Base-by-base conservation (phyloP, 2,329 filamentous ascomycete species). In the Ceratocystis cubensis region DNA sequence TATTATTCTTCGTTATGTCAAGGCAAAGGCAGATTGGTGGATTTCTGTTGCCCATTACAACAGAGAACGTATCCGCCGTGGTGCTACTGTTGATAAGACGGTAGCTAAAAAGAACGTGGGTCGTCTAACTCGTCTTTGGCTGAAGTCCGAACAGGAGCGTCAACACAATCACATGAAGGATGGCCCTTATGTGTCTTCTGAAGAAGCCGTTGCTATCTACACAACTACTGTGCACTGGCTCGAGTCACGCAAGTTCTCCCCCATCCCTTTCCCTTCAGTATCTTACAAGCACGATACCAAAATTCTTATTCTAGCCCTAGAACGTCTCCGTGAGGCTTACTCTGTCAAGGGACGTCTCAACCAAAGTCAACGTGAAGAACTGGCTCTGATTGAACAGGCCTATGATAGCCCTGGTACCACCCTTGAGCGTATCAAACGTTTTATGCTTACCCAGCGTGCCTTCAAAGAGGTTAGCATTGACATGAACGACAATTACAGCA, bases 91-190 rank as follows among this genome's bases (percentile, higher is more conserved):
- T 13, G 94, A 99, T 75, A 99, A 99, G 80, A 99, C 94, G 2
- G 95, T 99, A 30, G 94, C 94, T 3, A 99, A 99, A 84, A 99
- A 99, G 83, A 99, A 99, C 71, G 82, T 99, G 69, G 94, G 94
- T 68, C 89, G 94, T 71, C 80, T 99, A 70, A 99, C 94, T 17
- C 86, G 94, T 75, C 79, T 99, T 44, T 99, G 94, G 94, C 82
- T 99, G 68, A 99, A 99, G 80, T 89, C 94, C 25, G 94, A 99
- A 78, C 94, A 99, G 77, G 94, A 99, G 76, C 84, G 95, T 68
- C 94, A 99, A 75, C 94, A 99, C 80, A 99, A 99, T 74, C 96
- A 99, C 77, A 91, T 97, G 86, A 99, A 99, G 78, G 95, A 99
- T 72, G 94, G 94, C 2, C 94, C 94, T 0, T 99, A 99, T 70